phyloP scores from a whole-genome alignment of 192 early-diverging fungal species.

The Endogone sp. region DNA sequence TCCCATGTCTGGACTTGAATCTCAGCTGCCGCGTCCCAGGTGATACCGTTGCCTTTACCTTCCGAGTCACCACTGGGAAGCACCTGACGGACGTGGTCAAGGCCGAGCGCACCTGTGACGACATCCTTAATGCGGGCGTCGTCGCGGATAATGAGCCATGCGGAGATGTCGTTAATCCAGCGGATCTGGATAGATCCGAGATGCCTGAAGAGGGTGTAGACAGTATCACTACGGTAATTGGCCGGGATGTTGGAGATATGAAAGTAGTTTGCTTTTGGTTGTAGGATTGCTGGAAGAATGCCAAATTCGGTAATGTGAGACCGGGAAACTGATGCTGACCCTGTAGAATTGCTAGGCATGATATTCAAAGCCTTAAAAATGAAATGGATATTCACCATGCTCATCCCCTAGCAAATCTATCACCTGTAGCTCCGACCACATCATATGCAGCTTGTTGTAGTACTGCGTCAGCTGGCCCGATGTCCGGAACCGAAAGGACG shows the following conservation, averaged over 20 bases:
- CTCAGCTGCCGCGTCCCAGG: slow-evolving; percentile 25
- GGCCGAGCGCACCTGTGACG: slow-evolving; percentile 32
- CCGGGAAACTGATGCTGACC: no score
- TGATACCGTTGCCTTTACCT: slow-evolving; percentile 30
- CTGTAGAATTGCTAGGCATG: no score
- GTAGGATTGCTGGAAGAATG: slow-evolving; percentile 23
- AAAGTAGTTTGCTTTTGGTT: slow-evolving; percentile 42
- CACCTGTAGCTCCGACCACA: slow-evolving; percentile 58
- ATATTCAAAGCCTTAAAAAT: no score
- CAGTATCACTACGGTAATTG: slow-evolving; percentile 34
- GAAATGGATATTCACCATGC: slow-evolving; percentile 38
- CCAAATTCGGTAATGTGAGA: no score
- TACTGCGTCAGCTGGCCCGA: slow-evolving; percentile 21
- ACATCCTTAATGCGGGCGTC: slow-evolving; percentile 14
- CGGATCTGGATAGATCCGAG: slow-evolving; percentile 40
- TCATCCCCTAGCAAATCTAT: slow-evolving; percentile 55
- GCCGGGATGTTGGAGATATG: slow-evolving; percentile 50
- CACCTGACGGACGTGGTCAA: slow-evolving; percentile 27
- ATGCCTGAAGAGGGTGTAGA: slow-evolving; percentile 45
- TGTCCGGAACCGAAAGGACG: slow-evolving; percentile 11
- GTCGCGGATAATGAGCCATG: slow-evolving; percentile 48
- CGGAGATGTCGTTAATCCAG: slow-evolving; percentile 45
- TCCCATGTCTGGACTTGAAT: not conserved
- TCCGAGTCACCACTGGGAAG: slow-evolving; percentile 22
- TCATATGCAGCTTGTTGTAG: slow-evolving; percentile 63